Conservation (phyloP, 768 basidiomycete genomes). For the Arthromyces matolae region DNA sequence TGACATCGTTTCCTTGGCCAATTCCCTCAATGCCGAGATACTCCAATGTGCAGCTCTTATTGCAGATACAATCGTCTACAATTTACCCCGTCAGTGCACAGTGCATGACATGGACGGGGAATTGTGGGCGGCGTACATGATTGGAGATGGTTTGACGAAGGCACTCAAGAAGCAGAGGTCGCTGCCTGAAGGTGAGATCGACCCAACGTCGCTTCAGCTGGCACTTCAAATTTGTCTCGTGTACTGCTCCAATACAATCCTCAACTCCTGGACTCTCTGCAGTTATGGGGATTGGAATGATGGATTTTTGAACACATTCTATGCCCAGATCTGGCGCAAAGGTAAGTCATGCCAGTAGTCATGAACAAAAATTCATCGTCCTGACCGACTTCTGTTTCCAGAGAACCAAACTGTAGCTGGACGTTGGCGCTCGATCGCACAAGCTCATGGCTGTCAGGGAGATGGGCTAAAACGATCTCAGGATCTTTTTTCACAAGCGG, state of each 20-base stretch:
- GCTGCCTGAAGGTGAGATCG: neutral
- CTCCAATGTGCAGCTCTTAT: conserved; percentile 43
- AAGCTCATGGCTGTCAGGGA: no score
- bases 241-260: conserved; percentile 3
- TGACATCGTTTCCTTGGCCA: conserved; percentile 25
- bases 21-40: conserved; percentile 45
- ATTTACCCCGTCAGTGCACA: neutral
- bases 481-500: no score
- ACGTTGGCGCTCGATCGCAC: no score
- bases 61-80: conserved; percentile 28
- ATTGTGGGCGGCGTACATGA: neutral
- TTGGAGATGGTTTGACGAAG: conserved; percentile 12
- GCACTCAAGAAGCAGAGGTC: conserved; percentile 1
- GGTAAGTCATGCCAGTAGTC: conserved; percentile 7
- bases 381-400: neutral
- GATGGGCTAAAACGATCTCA: no score
- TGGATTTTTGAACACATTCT: conserved; percentile 2
- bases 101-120: neutral
- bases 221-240: conserved; percentile 19
- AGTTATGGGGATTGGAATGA: no score
- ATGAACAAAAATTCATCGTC: no score
- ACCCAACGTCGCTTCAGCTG: conserved; percentile 17
- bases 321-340: conserved; percentile 8
- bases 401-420: conserved; percentile 19
- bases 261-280: conserved; percentile 14